Conservation (phyloP, 2,329 filamentous ascomycete genomes). For the Ophiosphaerella narmari region DNA sequence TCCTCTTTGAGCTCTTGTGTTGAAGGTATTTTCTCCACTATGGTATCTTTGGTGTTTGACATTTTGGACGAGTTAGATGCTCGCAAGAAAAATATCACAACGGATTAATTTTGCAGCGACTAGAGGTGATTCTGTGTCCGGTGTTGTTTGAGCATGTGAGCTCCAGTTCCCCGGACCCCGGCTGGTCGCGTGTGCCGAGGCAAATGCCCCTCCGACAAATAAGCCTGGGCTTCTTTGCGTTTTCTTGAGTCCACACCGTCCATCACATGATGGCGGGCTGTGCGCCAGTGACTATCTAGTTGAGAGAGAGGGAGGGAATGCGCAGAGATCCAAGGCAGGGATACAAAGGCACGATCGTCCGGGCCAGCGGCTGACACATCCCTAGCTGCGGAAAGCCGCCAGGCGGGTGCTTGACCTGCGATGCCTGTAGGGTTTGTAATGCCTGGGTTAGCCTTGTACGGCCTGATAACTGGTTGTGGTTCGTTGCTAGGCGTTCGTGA, state of each 20-base stretch:
- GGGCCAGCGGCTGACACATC: no score
- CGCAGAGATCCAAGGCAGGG: neutral
- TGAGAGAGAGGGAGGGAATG: neutral
- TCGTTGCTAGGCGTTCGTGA: neutral
- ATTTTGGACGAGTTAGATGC: conserved; percentile 12
- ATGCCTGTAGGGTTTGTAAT: neutral
- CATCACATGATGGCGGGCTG: neutral
- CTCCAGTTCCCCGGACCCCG: conserved; percentile 35
- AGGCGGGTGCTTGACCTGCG: no score
- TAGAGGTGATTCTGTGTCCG: conserved; percentile 6
- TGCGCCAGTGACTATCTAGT: neutral
- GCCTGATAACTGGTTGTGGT: no score
- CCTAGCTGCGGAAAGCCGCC: no score
- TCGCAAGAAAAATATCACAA: neutral
- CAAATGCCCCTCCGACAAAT: conserved; percentile 12
- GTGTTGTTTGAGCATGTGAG: conserved; percentile 30
- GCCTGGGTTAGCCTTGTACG: neutral
- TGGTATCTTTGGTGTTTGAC: conserved; percentile 28
- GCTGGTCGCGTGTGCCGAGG: conserved; percentile 22
- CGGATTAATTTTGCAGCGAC: conserved; percentile 1
- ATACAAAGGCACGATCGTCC: neutral
- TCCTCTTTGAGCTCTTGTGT: conserved; percentile 57
- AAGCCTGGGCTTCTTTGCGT: conserved; percentile 1
- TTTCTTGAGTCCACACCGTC: neutral
- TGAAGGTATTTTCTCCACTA: conserved; percentile 39